A percentile compares a stretch with the other conserved stretches of the same genome.
These are phyloP conservation scores for Diatrype stigma DNA, from an alignment of 2,329 filamentous ascomycete genomes.

Conservation along the genomic window DNA sequence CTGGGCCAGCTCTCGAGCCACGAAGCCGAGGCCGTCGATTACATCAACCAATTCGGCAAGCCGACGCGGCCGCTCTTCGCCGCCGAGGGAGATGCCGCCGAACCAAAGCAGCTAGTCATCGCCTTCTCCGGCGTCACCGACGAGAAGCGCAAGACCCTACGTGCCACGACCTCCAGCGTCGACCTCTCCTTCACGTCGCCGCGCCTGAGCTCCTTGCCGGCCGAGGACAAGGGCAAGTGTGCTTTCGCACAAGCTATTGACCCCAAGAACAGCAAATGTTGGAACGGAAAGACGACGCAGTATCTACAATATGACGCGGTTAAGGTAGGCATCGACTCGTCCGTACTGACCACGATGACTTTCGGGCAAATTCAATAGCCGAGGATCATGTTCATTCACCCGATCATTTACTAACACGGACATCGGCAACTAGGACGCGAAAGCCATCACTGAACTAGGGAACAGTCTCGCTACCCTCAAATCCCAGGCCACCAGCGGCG, in stretches of 20 bases:
- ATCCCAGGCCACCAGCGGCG: slow-evolving; percentile 41
- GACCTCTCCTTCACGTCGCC: slow-evolving; percentile 44
- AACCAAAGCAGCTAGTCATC: slow-evolving; percentile 54
- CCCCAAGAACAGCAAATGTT: slow-evolving; percentile 20
- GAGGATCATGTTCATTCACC: too few species aligned
- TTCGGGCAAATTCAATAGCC: too few species aligned
- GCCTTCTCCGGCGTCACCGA: slow-evolving; percentile 53
- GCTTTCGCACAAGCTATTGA: slow-evolving; percentile 23
- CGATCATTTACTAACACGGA: too few species aligned
- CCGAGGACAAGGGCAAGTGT: slow-evolving; percentile 36
- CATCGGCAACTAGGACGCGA: slow-evolving; percentile 29
- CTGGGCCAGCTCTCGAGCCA: slow-evolving; percentile 42
- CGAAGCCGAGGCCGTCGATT: slow-evolving; percentile 46
- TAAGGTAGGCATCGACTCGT: too few species aligned
- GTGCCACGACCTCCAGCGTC: slow-evolving; percentile 36
- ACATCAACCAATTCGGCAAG: slow-evolving; percentile 59
- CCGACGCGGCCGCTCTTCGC: slow-evolving; percentile 47
- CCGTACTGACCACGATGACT: too few species aligned
- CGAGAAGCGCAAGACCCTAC: slow-evolving; percentile 37
- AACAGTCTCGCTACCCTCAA: slow-evolving; percentile 41
- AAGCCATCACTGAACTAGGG: slow-evolving; percentile 40
- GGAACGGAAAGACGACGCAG: slow-evolving; percentile 22
- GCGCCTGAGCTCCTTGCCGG: slow-evolving; percentile 41
- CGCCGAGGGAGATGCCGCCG: slow-evolving; percentile 20
- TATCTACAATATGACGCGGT: slow-evolving; percentile 27